Percentiles rank a stretch among this genome's conserved stretches.
phyloP scores from a whole-genome alignment of 441 rosid species.

The Erodium texanum region DNA sequence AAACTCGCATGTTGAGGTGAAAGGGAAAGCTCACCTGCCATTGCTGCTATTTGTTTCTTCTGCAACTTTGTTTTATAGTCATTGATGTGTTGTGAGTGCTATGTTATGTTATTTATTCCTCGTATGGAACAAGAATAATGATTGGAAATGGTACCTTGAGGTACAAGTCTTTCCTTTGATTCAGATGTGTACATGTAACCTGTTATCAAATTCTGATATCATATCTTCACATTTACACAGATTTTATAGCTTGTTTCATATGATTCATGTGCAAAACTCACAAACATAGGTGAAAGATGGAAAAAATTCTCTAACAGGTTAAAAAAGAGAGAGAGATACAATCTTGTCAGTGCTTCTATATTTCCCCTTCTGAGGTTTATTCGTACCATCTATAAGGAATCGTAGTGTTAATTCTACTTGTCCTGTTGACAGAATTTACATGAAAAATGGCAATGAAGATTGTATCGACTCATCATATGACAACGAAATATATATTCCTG shows the following conservation, averaged over 20 bases:
- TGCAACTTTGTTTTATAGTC: background rate
- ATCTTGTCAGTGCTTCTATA: background rate
- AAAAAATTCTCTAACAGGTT: no score
- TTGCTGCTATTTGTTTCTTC: background rate
- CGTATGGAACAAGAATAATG: background rate
- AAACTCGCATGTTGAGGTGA: constrained; percentile 28
- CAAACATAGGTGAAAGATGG: no score
- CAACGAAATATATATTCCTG: constrained; percentile 9
- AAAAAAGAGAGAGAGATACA: no score
- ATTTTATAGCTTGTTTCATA: background rate
- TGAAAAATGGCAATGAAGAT: constrained; percentile 8
- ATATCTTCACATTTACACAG: no score
- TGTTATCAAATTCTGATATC: no score
- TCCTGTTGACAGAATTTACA: background rate
- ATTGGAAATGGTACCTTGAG: background rate
- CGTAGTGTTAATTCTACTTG: background rate
- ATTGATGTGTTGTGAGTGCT: background rate
- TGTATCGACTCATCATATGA: constrained; percentile 14
- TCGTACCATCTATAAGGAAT: background rate
- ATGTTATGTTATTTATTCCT: background rate
- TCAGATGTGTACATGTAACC: no score
- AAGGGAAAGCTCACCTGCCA: background rate
- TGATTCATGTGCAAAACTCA: background rate
- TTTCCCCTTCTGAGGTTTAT: background rate
- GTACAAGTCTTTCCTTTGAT: background rate